phyloP scores from a whole-genome alignment of 306 rosid genomes.

The cucumber (Cucumis sativus) region Cucumber_9930_V3 NC_026660.2:25674001-25674500 shows the following conservation, averaged over 20 bases:
- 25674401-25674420: neutral
- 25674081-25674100: neutral
- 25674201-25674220: conserved; percentile 14
- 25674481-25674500: conserved; percentile 6
- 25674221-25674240: conserved; percentile 4
- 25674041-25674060: neutral
- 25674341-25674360: too few relatives aligned
- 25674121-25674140: neutral
- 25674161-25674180: neutral
- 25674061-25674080: neutral
- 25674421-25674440: neutral
- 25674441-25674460: neutral
- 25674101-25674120: neutral
- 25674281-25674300: neutral
- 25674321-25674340: neutral
- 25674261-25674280: conserved; percentile 8
- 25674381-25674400: neutral
- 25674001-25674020: too few relatives aligned
- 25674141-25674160: neutral
- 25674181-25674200: conserved; percentile 16
- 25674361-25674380: neutral
- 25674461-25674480: neutral
- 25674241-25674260: conserved; percentile 4
- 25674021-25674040: too few relatives aligned
- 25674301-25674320: neutral